Base-by-base conservation (phyloP, 176 grass and related monocot genomes). In the Rhynchospora tenuis region DNA sequence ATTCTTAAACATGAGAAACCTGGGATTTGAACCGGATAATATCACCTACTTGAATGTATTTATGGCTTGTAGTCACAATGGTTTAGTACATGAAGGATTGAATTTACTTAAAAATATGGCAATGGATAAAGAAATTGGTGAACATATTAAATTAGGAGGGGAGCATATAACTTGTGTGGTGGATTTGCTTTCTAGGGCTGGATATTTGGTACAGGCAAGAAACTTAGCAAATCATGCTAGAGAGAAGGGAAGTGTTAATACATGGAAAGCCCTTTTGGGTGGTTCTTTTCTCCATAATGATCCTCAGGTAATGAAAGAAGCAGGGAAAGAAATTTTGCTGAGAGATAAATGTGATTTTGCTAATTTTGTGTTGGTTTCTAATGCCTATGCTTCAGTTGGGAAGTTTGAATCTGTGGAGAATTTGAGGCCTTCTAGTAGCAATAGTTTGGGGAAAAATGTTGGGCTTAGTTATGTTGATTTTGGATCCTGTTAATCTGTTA, bases 121-220 rank as follows among this genome's bases (percentile, higher is more conserved):
- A 67, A 69, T 70, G 47, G 86, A 91, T 23, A 94, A 86, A 52
- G 63, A 38, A 10, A 57, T 92, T 68, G 64, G 62, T 61, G 76
- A 81, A 79, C 79, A 52, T 81, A 45, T 71, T 46, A 45, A 20
- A 46, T 46, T 71, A 71, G 67, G 67, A 8, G 74, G 67, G 60
- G 86, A 92, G 84, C 92, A 94, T 85, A 73, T 86, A 52, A 88
- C 90, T 50, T 94, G 90, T 87, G 83, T 88, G 55, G 90, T 90
- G 64, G 90, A 94, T 82, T 90, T 94, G 90, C 83, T 94, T 79
- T 81, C 92, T 72, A 85, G 92, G 68, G 90, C 92, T 83, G 92
- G 92, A 50, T 79, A 82, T 78, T 92, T 94, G 88, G 88, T 80
- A 5, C 64, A 94, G 82, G 88, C 90, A 59, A 59, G 85, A 67